Evolutionary conservation across 2,329 filamentous ascomycete species (phyloP), one percentile per base, ranked within the genome.

Genomic region (Colletotrichum sp.): DNA sequence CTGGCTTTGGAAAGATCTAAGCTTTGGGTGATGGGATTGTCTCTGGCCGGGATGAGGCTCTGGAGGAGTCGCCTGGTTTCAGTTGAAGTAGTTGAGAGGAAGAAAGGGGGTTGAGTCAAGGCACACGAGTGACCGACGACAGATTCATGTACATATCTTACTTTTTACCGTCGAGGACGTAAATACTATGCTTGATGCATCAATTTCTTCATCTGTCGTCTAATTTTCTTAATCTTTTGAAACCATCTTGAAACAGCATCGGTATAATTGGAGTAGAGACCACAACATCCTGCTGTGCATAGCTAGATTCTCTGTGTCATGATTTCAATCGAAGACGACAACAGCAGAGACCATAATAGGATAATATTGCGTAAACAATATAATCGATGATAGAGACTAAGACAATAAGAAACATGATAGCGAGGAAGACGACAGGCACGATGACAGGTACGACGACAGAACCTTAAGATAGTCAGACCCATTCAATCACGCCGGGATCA

Each of bases 1-100:
- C 88, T 77, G 88, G 89, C 10, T 85, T 89, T 75, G 88, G 89
- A 32, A 85, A 82, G 67, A 80, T 87, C 71, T 87, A 83, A 78
- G 73, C 67, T 61, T 24, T 3, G 16, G 38, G 2, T 66, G 21
- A 18, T n/a, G 21, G 13, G 38, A 48, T 4, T 48, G 9, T 48
- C 18, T 48, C 38, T 48, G 3, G 38, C 38, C 9, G 38, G 38
- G 18, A 48, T 2, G 3, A 2, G 18, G 38, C 38, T 48, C 38
- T 48, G 38, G 38, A 48, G 38, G 38, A 48, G 18, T 48, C 38
- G 5, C 38, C 18, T 48, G 18, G 55, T 8, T 18, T 5, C 3
- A 14, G 21, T 5, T 2, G 4, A 58, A 28, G 5, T 28, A 28
- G 28, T n/a, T 34, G 14, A 62, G 34, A n/a, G 67, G 58, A 36